These are phyloP conservation scores for Bauhinia variegata DNA, from an alignment of 306 rosid genomes.

Conservation along the genomic window DNA sequence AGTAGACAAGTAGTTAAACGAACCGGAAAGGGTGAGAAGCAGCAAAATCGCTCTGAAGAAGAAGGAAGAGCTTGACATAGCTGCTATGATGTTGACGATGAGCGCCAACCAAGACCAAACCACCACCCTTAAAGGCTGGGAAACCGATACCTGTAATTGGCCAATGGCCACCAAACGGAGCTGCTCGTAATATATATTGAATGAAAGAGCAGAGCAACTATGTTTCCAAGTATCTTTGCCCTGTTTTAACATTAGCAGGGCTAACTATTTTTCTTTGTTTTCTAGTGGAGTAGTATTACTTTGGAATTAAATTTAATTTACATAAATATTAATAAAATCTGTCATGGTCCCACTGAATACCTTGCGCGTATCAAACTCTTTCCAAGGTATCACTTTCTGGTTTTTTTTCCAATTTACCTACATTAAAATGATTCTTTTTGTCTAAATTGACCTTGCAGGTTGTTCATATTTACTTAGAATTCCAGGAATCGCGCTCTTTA, in stretches of 20 bases:
- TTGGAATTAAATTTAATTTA: too few relatives aligned
- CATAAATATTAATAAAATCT: too few relatives aligned
- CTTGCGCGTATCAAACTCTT: too few relatives aligned
- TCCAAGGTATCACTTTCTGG: too few relatives aligned
- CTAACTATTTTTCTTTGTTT: not conserved
- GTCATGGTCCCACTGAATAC: too few relatives aligned
- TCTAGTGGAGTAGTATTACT: too few relatives aligned
- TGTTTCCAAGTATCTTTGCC: conserved; percentile 18
- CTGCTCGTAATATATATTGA: conserved; percentile 2
- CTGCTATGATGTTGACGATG: conserved; percentile 45
- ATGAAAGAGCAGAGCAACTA: conserved; percentile 23
- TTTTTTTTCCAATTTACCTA: too few relatives aligned
- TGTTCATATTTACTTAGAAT: too few relatives aligned
- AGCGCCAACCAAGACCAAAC: conserved; percentile 19
- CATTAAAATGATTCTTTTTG: too few relatives aligned
- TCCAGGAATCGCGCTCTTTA: too few relatives aligned
- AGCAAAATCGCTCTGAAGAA: conserved; percentile 45
- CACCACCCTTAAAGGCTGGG: conserved; percentile 10
- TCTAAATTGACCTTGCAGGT: too few relatives aligned
- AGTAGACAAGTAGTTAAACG: conserved; percentile 21
- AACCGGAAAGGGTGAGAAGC: conserved; percentile 63
- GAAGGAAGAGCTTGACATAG: conserved; percentile 42
- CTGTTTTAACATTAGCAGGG: not conserved
- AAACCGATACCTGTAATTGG: conserved; percentile 2
- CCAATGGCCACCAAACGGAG: conserved; percentile 21